phyloP scores from a whole-genome alignment of 2,329 filamentous ascomycete genomes.

The Neonectria faginata region DNA sequence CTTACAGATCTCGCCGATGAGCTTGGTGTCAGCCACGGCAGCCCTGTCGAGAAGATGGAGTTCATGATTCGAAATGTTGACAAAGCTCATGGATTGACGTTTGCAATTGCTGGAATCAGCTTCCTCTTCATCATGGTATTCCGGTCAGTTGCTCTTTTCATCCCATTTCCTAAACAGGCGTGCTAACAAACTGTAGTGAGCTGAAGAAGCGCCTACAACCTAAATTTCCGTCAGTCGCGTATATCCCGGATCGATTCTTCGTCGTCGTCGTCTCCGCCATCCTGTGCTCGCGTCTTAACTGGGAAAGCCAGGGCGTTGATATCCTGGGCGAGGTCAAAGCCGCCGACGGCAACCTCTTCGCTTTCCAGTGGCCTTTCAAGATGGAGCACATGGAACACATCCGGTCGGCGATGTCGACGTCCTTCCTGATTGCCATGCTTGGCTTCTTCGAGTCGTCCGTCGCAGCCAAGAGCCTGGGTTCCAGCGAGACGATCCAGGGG shows the following conservation, averaged over 20 bases:
- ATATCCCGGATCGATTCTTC: conserved; percentile 90
- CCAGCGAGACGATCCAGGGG: conserved; percentile 76
- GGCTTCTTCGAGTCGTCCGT: conserved; percentile 99
- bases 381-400: conserved; percentile 82
- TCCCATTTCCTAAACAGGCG: background rate
- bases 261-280: conserved; percentile 89
- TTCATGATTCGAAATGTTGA: conserved; percentile 79
- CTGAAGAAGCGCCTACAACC: conserved; percentile 85
- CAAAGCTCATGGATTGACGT: conserved; percentile 79
- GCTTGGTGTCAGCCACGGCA: conserved; percentile 80
- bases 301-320: conserved; percentile 83
- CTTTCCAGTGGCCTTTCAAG: conserved; percentile 88
- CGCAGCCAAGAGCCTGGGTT: conserved; percentile 89
- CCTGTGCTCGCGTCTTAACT: conserved; percentile 79
- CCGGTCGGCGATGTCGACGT: conserved; percentile 86
- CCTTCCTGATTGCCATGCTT: conserved; percentile 91
- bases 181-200: conserved; percentile 64
- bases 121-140: conserved; percentile 93
- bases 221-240: conserved; percentile 82
- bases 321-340: conserved; percentile 86
- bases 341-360: conserved; percentile 76
- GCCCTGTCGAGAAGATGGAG: conserved; percentile 84
- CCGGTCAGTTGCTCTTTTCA: conserved; percentile 64
- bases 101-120: conserved; percentile 79
- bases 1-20: conserved; percentile 74